Evolutionary conservation across 2,329 filamentous ascomycete genomes (phyloP).

Genomic region (Colletotrichum camelliae): DNA sequence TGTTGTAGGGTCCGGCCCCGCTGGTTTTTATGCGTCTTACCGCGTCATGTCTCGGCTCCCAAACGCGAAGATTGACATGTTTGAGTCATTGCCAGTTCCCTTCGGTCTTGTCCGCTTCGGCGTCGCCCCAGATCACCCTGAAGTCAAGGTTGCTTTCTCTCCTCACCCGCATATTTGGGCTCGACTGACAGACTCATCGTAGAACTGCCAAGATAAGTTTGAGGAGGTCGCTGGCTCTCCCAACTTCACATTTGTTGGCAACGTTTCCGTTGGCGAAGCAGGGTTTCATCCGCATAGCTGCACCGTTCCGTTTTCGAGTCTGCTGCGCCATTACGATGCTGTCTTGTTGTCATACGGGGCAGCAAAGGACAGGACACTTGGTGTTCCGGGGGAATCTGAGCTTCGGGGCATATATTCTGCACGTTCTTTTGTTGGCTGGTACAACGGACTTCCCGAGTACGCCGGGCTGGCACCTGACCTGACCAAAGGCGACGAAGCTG

Average conservation of each 20-base stretch:
- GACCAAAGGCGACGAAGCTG: conserved; percentile 76
- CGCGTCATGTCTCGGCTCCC: conserved; percentile 79
- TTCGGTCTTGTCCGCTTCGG: conserved; percentile 93
- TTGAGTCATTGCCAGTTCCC: conserved; percentile 89
- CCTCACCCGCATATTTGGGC: neutral
- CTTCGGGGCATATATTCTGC: conserved; percentile 84
- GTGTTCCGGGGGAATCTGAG: conserved; percentile 77
- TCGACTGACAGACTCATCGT: neutral
- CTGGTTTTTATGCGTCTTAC: conserved; percentile 94
- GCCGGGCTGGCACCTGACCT: conserved; percentile 76
- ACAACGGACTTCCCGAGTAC: conserved; percentile 91
- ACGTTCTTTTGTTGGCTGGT: conserved; percentile 95
- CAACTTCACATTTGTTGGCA: conserved; percentile 90
- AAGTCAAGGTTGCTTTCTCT: conserved; percentile 80
- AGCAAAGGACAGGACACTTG: conserved; percentile 79
- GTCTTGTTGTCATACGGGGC: conserved; percentile 94
- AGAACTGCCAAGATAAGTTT: conserved; percentile 97
- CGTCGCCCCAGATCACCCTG: conserved; percentile 97
- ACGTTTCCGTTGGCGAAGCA: conserved; percentile 75
- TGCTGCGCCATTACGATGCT: conserved; percentile 88
- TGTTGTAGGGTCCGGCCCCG: conserved; percentile 90
- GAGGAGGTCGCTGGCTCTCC: conserved; percentile 83
- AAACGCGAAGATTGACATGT: conserved; percentile 87
- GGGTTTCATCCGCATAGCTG: conserved; percentile 45
- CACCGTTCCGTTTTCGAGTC: conserved; percentile 67